These are phyloP conservation scores for Scedosporium apiospermum DNA, from an alignment of 2,329 filamentous ascomycete genomes.

Conservation along the genomic window DNA sequence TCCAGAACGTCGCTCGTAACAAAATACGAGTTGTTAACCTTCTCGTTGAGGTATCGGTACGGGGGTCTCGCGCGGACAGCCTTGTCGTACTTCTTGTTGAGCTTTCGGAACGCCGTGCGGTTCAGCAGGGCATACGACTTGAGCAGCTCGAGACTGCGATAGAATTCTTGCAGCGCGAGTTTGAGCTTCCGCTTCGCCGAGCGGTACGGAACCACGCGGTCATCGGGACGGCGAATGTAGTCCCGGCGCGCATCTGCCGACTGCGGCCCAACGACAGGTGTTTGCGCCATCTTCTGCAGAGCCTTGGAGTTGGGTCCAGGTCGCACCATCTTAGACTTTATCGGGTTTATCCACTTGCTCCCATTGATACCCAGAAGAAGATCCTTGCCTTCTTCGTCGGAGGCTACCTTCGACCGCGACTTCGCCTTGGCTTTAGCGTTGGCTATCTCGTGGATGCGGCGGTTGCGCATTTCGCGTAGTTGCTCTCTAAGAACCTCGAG, in stretches of 20 bases:
- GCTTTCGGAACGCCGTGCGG: conserved; percentile 87
- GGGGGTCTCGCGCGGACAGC: conserved; percentile 68
- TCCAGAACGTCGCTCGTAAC: conserved; percentile 83
- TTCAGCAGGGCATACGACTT: conserved; percentile 89
- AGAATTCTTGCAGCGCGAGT: conserved; percentile 83
- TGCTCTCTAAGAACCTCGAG: conserved; percentile 67
- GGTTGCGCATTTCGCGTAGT: conserved; percentile 85
- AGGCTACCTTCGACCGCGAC: conserved; percentile 7
- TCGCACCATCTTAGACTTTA: conserved; percentile 44
- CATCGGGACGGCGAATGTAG: conserved; percentile 39
- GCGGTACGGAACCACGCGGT: conserved; percentile 67
- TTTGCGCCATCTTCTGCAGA: conserved; percentile 42
- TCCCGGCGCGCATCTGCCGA: conserved; percentile 31
- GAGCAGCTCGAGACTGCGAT: conserved; percentile 80
- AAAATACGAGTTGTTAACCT: conserved; percentile 85
- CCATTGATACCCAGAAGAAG: neutral
- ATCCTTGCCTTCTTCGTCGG: neutral
- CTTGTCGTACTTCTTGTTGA: conserved; percentile 99
- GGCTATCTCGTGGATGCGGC: conserved; percentile 63
- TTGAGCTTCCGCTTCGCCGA: conserved; percentile 89
- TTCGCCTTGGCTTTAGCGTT: conserved; percentile 26
- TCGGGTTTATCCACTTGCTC: conserved; percentile 39
- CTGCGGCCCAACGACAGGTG: conserved; percentile 29
- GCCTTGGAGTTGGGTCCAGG: conserved; percentile 53
- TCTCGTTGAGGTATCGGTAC: conserved; percentile 78